Evolutionary conservation across 352 stramenopile genomes (phyloP).

Genomic region (Blastocystis sp.): DNA sequence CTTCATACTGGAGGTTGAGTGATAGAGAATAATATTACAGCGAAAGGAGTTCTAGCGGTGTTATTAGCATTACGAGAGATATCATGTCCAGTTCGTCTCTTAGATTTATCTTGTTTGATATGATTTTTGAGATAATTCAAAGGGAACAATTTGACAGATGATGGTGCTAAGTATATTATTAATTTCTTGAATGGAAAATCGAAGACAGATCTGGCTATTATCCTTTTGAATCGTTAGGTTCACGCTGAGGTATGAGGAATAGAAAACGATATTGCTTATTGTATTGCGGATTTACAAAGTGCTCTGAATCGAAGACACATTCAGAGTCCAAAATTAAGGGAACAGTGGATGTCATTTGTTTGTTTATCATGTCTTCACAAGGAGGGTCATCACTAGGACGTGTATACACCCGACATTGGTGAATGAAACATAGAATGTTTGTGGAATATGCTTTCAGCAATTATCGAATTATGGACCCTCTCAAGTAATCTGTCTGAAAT

Average conservation of each 20-base stretch:
- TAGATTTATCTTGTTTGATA: slow-evolving; percentile 34
- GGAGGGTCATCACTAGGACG: neutral
- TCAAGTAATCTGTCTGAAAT: slow-evolving; percentile 43
- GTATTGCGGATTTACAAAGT: slow-evolving; percentile 16
- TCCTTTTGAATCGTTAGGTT: slow-evolving; percentile 28
- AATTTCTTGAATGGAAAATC: slow-evolving; percentile 54
- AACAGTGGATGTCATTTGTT: slow-evolving; percentile 60
- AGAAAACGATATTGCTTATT: slow-evolving; percentile 53
- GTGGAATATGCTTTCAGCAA: slow-evolving; percentile 20
- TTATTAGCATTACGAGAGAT: slow-evolving; percentile 22
- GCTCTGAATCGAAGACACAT: slow-evolving; percentile 33
- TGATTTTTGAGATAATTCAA: neutral
- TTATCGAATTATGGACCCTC: slow-evolving; percentile 4
- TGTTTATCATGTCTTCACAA: neutral
- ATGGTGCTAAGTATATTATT: slow-evolving; percentile 51
- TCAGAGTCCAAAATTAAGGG: slow-evolving; percentile 21
- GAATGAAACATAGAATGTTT: neutral
- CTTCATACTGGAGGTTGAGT: neutral
- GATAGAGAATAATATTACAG: slow-evolving; percentile 57
- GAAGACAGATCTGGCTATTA: slow-evolving; percentile 1
- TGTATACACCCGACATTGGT: neutral
- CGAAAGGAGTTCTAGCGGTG: slow-evolving; percentile 7
- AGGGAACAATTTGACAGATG: slow-evolving; percentile 56
- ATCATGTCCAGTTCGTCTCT: slow-evolving; percentile 6
- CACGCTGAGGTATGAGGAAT: neutral